Base-by-base conservation (phyloP, 1,284 basidiomycete genomes). In the Ceraceosorus guamensis region DNA sequence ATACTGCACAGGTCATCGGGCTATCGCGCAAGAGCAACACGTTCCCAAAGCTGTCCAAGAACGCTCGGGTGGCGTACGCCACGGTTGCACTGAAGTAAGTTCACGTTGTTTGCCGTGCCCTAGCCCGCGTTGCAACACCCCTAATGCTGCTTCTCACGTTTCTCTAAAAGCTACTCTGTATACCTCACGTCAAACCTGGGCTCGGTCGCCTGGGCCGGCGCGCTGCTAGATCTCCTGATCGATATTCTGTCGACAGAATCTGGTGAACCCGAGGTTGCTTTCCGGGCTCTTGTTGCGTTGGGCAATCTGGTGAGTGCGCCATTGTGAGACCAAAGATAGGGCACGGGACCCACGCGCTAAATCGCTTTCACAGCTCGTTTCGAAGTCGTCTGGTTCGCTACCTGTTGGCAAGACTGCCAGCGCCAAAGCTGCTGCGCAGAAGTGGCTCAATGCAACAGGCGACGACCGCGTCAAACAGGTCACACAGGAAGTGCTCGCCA, bases 251-350 rank as follows among this genome's bases (percentile, higher is more conserved):
- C 10, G 24, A 18, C 34, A 52, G 50, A 13, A 30, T 39, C 16
- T 11, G 14, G 43, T 13, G 24, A 11, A 57, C 53, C 33, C 18
- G 93, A 98, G 73, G 84, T 87, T 2, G 82, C 83, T 11, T 97
- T 97, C 76, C 85, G 93, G 32, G 81, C 86, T 1, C 78, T 89
- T 6, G 87, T 95, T 13, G 91, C 87, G 0, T 79, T 96, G 2
- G 93, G 93, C 34, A 97, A 98, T 75, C 77, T 88, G 48, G 88
- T 90, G 59, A 71, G 84, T 79, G 14, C 13, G n/a, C 41, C n/a
- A 44, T 13, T 44, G 46, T n/a, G n/a, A n/a, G n/a, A n/a, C n/a
- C n/a, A n/a, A n/a, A n/a, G n/a, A n/a, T n/a, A 48, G 13, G 16
- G 24, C 37, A 14, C 24, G 13, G 11, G 11, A 11, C 13, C 13